phyloP scores from a whole-genome alignment of 2,329 filamentous ascomycete species.

The Orbilia ellipsospora region DNA sequence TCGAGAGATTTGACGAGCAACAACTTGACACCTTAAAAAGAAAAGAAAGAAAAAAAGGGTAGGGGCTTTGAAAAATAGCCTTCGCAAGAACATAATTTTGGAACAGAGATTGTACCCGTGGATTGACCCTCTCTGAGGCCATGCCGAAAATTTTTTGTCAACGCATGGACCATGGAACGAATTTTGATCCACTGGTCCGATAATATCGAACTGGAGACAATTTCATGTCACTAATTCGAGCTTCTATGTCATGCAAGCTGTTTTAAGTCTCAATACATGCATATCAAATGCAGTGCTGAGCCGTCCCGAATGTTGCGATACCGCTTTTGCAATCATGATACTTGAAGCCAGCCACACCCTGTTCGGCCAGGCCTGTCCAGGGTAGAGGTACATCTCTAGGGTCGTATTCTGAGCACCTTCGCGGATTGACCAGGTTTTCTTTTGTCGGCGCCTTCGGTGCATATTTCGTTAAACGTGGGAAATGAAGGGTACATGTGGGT shows the following conservation, averaged over 20 bases:
- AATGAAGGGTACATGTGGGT: constrained; percentile 31
- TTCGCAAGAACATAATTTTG: no score
- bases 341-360: constrained; percentile 51
- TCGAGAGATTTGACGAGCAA: no score
- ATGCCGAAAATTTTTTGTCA: constrained; percentile 1
- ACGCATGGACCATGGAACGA: constrained; percentile 24
- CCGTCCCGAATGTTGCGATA: constrained; percentile 47
- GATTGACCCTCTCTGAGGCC: no score
- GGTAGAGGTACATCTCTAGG: constrained; percentile 39
- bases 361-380: constrained; percentile 39
- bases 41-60: no score
- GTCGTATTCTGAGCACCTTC: constrained; percentile 38
- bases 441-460: constrained; percentile 29
- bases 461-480: constrained; percentile 28
- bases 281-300: constrained; percentile 44
- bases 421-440: constrained; percentile 21
- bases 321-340: constrained; percentile 31
- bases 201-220: background rate
- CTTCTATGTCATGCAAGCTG: constrained; percentile 8
- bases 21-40: no score
- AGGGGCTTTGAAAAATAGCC: no score
- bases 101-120: no score
- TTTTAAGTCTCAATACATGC: constrained; percentile 34
- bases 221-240: constrained; percentile 6
- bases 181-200: constrained; percentile 50